Evolutionary conservation across 2,329 filamentous ascomycete species (phyloP), one percentile per base, ranked within the genome.

Genomic region (Aspergillus sp.): DNA sequence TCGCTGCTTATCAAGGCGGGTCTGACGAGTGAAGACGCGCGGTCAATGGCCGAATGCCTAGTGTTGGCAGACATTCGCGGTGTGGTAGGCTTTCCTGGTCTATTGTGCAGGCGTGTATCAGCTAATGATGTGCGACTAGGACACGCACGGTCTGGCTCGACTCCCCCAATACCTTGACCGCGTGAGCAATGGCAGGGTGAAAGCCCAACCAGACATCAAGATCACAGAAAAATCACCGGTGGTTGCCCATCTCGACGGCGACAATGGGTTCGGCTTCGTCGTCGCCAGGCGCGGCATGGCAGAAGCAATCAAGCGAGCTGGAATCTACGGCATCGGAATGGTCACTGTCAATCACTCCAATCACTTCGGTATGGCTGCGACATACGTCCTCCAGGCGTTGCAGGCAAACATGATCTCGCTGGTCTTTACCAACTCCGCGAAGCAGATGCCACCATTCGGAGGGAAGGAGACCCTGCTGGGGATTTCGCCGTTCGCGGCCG

Each of bases 321-420:
- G 78, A 21, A 86, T 64, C 0, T 78, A 71, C 65, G 90, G 90
- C 15, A 90, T 93, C 61, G 90, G 90, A 23, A 86, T 95, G 83
- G 87, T 88, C 0, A 85, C 83, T 56, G 80, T 93, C 66, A 89
- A 87, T 71, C 87, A 88, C 73, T 90, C 86, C 41, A 93, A 93
- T 66, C 90, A 93, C 72, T 93, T 90, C 66, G 90, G 90, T 52
- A 93, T 93, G 90, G 83, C 83, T 3, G 90, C 90, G 0, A 93
- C 89, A 88, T 70, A 91, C 0, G 89, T 91, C 9, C 87, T 90
- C 70, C 86, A 91, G 72, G 90, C 90, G 0, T 72, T 93, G 12
- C 87, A 93, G 58, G 86, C 83, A 1, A 80, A 81, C 44, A 86
- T 90, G 83, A 87, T 90, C 82, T 84, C 81, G 55, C 78, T 89